These are phyloP conservation scores for Lactarius pseudohatsudake DNA, from an alignment of 768 basidiomycete species.

Conservation along the genomic window DNA sequence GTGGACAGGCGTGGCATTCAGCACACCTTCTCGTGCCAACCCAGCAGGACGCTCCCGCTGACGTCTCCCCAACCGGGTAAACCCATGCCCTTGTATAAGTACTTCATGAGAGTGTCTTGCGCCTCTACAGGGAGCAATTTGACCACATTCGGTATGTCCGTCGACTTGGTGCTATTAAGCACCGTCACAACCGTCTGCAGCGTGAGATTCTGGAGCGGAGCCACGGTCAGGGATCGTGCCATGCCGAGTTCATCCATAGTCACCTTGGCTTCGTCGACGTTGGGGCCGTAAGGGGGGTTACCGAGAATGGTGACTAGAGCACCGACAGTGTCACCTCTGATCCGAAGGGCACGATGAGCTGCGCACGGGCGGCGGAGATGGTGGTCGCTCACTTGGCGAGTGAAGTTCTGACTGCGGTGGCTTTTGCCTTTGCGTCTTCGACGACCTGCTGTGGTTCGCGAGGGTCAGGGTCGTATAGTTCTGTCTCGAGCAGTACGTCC, in stretches of 20 bases:
- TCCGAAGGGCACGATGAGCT: not conserved
- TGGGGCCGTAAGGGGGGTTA: constrained; percentile 84
- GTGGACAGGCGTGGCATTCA: constrained; percentile 1
- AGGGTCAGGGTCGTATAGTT: constrained; percentile 86
- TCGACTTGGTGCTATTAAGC: constrained; percentile 89
- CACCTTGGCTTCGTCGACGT: constrained; percentile 90
- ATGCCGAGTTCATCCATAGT: constrained; percentile 23
- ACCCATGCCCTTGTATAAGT: constrained; percentile 96
- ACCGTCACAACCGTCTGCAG: constrained; percentile 82
- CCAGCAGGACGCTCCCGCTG: constrained; percentile 66
- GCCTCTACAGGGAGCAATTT: constrained; percentile 67
- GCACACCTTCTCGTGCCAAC: constrained; percentile 95
- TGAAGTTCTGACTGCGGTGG: constrained; percentile 64
- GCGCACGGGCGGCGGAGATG: not conserved
- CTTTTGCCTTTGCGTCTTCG: constrained; percentile 74
- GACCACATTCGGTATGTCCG: constrained; percentile 78
- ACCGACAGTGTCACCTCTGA: constrained; percentile 72
- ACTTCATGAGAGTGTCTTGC: constrained; percentile 96
- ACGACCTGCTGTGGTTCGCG: constrained; percentile 72
- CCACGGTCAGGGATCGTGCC: not conserved
- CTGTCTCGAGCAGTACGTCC: constrained; percentile 83
- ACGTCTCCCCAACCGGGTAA: constrained; percentile 59
- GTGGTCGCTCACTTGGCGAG: constrained; percentile 63
- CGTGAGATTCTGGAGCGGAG: constrained; percentile 59
- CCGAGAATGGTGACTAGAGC: constrained; percentile 73